These are phyloP conservation scores for Pneumocystis carinii DNA, from an alignment of 1,139 yeast genomes.

Conservation along the genomic window DNA sequence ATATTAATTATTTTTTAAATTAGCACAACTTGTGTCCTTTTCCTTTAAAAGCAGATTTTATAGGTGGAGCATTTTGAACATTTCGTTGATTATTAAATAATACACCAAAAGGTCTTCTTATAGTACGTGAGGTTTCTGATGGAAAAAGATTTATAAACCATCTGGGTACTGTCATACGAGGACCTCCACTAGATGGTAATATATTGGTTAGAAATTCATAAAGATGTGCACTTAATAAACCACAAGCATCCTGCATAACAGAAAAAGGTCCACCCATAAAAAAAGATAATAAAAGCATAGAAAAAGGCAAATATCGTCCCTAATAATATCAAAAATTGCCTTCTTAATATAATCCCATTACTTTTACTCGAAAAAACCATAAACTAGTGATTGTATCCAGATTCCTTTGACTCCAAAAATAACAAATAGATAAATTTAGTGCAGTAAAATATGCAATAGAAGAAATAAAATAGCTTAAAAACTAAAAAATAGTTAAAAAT, in stretches of 20 bases:
- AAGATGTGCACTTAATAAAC: background rate
- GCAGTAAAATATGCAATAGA: background rate
- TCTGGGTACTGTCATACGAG: background rate
- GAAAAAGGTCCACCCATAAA: background rate
- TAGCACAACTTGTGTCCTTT: background rate
- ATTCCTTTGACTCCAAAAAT: background rate
- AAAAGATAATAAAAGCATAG: background rate
- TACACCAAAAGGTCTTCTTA: background rate
- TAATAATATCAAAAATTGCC: background rate
- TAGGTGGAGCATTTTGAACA: background rate
- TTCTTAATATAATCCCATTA: background rate
- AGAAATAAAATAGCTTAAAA: background rate
- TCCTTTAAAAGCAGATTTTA: background rate
- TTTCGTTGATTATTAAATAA: background rate
- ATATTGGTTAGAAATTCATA: background rate
- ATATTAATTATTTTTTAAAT: background rate
- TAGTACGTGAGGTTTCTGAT: background rate
- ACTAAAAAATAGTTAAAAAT: background rate
- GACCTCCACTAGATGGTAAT: background rate
- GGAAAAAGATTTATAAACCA: background rate
- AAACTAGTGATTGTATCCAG: background rate
- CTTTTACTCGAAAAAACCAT: background rate
- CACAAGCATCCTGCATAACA: background rate
- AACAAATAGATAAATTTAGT: background rate
- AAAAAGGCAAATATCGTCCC: background rate